phyloP scores from a whole-genome alignment of 2,329 filamentous ascomycete species.

The Fusarium sp. region DNA sequence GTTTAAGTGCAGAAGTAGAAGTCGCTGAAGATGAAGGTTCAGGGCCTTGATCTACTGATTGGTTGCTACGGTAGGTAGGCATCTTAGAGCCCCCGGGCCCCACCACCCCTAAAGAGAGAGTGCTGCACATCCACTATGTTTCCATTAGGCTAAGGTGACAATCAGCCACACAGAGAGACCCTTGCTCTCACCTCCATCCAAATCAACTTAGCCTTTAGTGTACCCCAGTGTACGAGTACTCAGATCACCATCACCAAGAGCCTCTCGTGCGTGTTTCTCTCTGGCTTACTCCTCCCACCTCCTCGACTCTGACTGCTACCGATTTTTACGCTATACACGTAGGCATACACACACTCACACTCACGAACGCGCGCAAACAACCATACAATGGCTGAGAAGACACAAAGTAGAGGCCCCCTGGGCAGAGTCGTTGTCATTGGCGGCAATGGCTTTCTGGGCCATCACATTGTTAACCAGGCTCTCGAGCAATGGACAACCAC shows the following conservation, averaged over 20 bases:
- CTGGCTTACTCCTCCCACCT: conserved; percentile 12
- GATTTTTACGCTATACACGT: not conserved
- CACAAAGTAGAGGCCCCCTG: conserved; percentile 59
- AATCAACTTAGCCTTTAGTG: conserved; percentile 19
- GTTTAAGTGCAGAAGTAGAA: conserved; percentile 6
- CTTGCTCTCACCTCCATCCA: conserved; percentile 30
- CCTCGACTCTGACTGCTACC: conserved; percentile 12
- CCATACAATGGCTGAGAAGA: conserved; percentile 19
- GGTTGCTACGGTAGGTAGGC: conserved; percentile 21
- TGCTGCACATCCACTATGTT: conserved; percentile 19
- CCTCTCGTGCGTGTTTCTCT: conserved; percentile 11
- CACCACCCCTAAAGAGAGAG: not conserved
- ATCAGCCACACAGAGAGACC: conserved; percentile 33
- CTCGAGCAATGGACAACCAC: conserved; percentile 65
- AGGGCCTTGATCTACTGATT: conserved; percentile 12
- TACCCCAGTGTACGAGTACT: conserved; percentile 17
- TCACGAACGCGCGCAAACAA: not conserved
- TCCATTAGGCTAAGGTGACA: conserved; percentile 35
- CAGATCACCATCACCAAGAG: conserved; percentile 16
- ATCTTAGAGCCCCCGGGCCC: conserved; percentile 15
- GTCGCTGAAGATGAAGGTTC: conserved; percentile 27
- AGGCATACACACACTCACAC: not conserved
- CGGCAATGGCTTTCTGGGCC: conserved; percentile 86
- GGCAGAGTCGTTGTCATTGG: conserved; percentile 83
- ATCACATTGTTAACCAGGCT: conserved; percentile 82